Base-by-base conservation (phyloP, 768 basidiomycete species). In the Leccinellum albellum region DNA sequence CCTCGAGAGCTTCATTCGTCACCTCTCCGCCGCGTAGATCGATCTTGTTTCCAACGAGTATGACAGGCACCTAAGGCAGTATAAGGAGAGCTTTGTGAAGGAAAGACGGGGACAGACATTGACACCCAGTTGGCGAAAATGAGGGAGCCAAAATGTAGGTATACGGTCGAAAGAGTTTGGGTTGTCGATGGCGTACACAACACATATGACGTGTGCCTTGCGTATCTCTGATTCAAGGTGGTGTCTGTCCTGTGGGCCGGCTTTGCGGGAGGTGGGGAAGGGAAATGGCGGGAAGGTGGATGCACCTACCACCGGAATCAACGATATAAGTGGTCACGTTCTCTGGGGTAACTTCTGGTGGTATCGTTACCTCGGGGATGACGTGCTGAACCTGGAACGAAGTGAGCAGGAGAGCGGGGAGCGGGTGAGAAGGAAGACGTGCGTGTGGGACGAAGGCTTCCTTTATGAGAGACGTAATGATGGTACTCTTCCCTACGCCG, bases 321-420 rank as follows among this genome's bases (percentile, higher is more conserved):
- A 98, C 91, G 60, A 99, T 98, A 70, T 95, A 92, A 4, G 95
- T 98, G 1, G 96, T 98, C 40, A 99, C 93, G 70, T 97, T 94
- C 76, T 96, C 94, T 50, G 96, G 93, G 21, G 94, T 96, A 48
- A 97, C 93, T 74, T 95, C 92, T 65, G 95, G 94, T 7, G 96
- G 97, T 54, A 99, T 97, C 7, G 96, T 98, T 47, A 99, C 94
- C 73, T 98, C 96, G 3, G 96, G 96, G 40, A 98, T 88, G 66
- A 96, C 80, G 64, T 93, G 90, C 73, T 96, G 94, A 47, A 97
- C 94, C 95, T 97, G 66, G 5, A 32, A 35, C 20, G 12, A 54
- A 29, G 49, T 58, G 50, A 63, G 53, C 29, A 48, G 37, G 24
- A 3, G 44, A 37, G 44, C 24, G 47, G 28, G 50, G 47, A 37